Conservation (phyloP, 768 basidiomycete species). For the Tubosaeta sp. region DNA sequence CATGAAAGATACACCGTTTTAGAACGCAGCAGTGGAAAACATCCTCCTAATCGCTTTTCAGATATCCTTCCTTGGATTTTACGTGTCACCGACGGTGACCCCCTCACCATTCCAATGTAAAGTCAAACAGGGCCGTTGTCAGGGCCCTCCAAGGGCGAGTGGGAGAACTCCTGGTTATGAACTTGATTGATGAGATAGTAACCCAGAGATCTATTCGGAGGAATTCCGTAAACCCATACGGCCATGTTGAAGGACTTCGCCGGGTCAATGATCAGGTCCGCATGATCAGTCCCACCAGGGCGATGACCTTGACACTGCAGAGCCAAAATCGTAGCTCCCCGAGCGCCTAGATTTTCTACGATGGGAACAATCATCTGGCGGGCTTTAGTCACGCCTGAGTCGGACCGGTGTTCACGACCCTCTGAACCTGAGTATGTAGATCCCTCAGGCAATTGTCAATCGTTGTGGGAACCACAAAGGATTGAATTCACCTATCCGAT, state of each 20-base stretch:
- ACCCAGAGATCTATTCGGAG: slow-evolving; percentile 17
- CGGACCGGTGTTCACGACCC: slow-evolving; percentile 9
- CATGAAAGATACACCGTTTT: slow-evolving; percentile 35
- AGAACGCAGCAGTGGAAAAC: slow-evolving; percentile 33
- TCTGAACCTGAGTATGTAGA: slow-evolving; percentile 50
- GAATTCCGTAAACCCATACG: slow-evolving; percentile 44
- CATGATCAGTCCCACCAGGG: slow-evolving; percentile 44
- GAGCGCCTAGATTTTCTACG: slow-evolving; percentile 45
- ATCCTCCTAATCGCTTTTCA: slow-evolving; percentile 38
- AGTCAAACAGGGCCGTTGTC: slow-evolving; percentile 23
- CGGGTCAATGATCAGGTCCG: slow-evolving; percentile 29
- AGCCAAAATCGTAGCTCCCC: slow-evolving; percentile 54
- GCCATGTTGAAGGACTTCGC: slow-evolving; percentile 44
- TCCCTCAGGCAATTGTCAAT: slow-evolving; percentile 32
- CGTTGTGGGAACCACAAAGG: background rate
- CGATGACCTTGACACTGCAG: slow-evolving; percentile 42
- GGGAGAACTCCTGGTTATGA: slow-evolving; percentile 33
- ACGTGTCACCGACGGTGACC: slow-evolving; percentile 31
- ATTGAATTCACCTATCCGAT: slow-evolving; percentile 49
- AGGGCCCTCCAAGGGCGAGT: slow-evolving; percentile 34
- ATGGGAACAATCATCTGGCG: slow-evolving; percentile 39
- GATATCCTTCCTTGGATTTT: slow-evolving; percentile 44
- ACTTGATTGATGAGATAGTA: slow-evolving; percentile 26
- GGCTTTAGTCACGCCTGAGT: background rate
- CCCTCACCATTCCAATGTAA: slow-evolving; percentile 40